Percentiles rank a stretch among this genome's conserved stretches.
Conservation (phyloP, 768 basidiomycete genomes). For the Flagelloscypha sp. region DNA sequence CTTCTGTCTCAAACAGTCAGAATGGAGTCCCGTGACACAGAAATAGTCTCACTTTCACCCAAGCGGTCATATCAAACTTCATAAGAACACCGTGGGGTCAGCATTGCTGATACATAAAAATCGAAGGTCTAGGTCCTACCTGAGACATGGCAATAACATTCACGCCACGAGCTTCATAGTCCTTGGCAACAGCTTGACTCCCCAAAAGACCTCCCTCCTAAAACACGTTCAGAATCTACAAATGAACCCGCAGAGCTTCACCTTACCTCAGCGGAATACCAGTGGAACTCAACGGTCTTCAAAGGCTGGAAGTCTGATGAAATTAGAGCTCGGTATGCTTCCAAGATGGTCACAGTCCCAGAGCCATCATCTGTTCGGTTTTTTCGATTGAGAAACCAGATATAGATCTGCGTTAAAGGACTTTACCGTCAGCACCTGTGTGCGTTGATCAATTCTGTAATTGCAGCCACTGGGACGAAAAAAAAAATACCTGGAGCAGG, state of each 20-base stretch:
- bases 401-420: constrained; percentile 9
- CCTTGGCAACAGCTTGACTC: constrained; percentile 79
- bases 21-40: constrained; percentile 4
- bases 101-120: constrained; percentile 4
- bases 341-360: constrained; percentile 72
- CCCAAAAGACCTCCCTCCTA: constrained; percentile 83
- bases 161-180: constrained; percentile 53
- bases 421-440: constrained; percentile 43
- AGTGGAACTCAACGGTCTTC: constrained; percentile 69
- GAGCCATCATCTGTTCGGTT: constrained; percentile 60
- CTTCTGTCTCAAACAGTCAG: constrained; percentile 27
- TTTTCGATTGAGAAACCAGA: constrained; percentile 17
- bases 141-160: constrained; percentile 82
- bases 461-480: constrained; percentile 11
- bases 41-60: constrained; percentile 66
- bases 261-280: constrained; percentile 73
- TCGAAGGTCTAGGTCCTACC: constrained; percentile 27
- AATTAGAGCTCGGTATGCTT: constrained; percentile 66
- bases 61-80: constrained; percentile 89
- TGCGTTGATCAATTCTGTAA: constrained; percentile 18
- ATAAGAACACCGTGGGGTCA: constrained; percentile 1
- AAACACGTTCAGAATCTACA: constrained; percentile 7
- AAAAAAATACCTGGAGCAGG: constrained; percentile 58
- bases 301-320: constrained; percentile 59
- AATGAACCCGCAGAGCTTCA: constrained; percentile 8